Evolutionary conservation across 208 protist genomes (phyloP), one percentile per base, ranked within the genome.

Genomic region (Acanthamoeba royreba): DNA sequence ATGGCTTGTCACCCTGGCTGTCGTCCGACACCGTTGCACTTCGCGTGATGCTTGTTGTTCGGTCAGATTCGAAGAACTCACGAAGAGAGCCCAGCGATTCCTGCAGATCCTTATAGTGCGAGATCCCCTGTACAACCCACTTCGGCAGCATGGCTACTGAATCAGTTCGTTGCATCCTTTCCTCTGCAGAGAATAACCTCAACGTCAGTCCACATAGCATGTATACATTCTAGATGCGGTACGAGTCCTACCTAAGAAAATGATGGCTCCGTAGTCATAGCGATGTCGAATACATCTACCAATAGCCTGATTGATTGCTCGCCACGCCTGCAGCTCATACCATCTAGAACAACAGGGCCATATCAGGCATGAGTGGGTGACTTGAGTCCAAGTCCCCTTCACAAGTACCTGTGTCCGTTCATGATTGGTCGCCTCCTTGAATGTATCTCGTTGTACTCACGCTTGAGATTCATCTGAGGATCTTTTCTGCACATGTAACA

Each of bases 201-300:
- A n/a, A n/a, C n/a, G n/a, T n/a, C n/a, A n/a, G n/a, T n/a, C n/a
- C n/a, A n/a, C n/a, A n/a, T n/a, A n/a, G n/a, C n/a, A n/a, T n/a
- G n/a, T n/a, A n/a, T n/a, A n/a, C n/a, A n/a, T n/a, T n/a, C n/a
- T n/a, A n/a, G n/a, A n/a, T n/a, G n/a, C n/a, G n/a, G n/a, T n/a
- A n/a, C n/a, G n/a, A n/a, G n/a, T n/a, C n/a, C n/a, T n/a, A 93
- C 90, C 91, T 1, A 94, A 95, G n/a, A 99, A 96, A 5, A 99
- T 92, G 81, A 99, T 97, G 53, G 97, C 97, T 46, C 99, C 99
- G 95, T 98, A 99, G 96, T 99, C 99, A 58, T 98, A 94, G 93
- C 97, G 97, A 95, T 99, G 99, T 1, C 99, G 97, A 93, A 99
- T 99, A 33, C 99, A 98, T 22, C 99, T 97, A 8, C 99, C 99